Percentiles rank a stretch among this genome's conserved stretches.
Conservation (phyloP, 352 stramenopile species). For the Globisporangium parvum region DNA sequence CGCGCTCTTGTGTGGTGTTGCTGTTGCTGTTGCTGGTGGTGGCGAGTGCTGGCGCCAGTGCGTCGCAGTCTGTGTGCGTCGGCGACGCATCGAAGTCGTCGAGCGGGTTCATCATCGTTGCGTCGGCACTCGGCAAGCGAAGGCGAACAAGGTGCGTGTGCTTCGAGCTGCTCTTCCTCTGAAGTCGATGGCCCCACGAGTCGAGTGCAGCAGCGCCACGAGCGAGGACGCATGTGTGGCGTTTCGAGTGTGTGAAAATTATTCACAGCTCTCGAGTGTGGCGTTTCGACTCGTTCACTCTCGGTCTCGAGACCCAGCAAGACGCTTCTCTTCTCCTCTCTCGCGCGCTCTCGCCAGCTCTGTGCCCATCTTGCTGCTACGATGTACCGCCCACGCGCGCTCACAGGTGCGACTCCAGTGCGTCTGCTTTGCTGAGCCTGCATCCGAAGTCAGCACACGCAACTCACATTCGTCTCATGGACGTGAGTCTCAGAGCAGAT, state of each 20-base stretch:
- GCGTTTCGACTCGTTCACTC: neutral
- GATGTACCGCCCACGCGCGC: slow-evolving; percentile 13
- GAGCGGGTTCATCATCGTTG: slow-evolving; percentile 31
- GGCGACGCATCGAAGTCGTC: slow-evolving; percentile 18
- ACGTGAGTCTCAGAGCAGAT: slow-evolving; percentile 21
- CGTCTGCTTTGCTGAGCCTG: neutral
- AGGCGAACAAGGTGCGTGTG: too few species aligned
- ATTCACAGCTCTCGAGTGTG: too few species aligned
- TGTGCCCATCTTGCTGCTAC: neutral
- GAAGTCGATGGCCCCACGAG: too few species aligned
- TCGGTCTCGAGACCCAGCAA: too few species aligned
- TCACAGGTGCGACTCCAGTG: slow-evolving; percentile 15
- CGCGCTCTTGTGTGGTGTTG: slow-evolving; percentile 11
- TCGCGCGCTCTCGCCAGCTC: neutral
- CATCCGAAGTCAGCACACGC: too few species aligned
- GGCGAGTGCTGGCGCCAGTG: neutral
- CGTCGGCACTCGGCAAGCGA: neutral
- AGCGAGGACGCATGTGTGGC: too few species aligned
- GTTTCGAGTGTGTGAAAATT: neutral
- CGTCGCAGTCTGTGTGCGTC: slow-evolving; percentile 4
- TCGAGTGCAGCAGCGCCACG: too few species aligned
- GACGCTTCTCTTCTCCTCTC: neutral
- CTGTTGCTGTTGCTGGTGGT: neutral
- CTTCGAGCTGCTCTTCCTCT: too few species aligned
- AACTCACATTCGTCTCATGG: too few species aligned